Base-by-base conservation (phyloP, 2,329 filamentous ascomycete species). In the Beauveria rudraprayagi region DNA sequence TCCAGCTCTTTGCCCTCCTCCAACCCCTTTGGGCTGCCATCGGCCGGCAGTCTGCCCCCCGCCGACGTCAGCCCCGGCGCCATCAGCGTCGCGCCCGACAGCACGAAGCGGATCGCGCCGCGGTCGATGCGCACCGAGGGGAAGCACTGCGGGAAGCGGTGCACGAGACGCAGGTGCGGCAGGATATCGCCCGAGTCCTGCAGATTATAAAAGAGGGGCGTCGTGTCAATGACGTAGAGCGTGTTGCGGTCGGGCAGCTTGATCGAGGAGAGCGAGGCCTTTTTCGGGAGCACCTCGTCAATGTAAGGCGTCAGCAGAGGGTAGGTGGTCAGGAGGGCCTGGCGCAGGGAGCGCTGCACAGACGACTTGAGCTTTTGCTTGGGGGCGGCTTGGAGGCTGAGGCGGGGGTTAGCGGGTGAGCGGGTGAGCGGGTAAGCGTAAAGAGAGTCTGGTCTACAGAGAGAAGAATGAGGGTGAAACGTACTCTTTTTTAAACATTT, bases 281-380 rank as follows among this genome's bases (percentile, higher is more conserved):
- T 99, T 77, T 97, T 97, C 56, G 94, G 94, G 66, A 99, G 82
- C 69, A 97, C 86, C 73, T 95, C 91, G 75, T 99, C 94, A 75
- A 97, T 95, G 77, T 91, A 84, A 1, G 91, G 90, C 67, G 86
- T 85, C 56, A 97, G 88, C 56, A 90, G 84, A 3, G 94, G 94
- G 77, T 95, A 97, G 58, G 89, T 89, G 62, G 91, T 82, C 65
- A 94, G 80, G 66, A 97, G 84, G 70, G 90, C 90, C 70, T 87
- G 82, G 68, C 94, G 90, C 69, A 99, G 87, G 65, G 80, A 84
- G 70, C 94, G 90, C 79, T 97, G 92, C 61, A 91, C 91, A 26
- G 92, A 96, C 66, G 93, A 97, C 79, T 97, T 99, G 76, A 97
- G 91, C 81, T 97, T 97, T 68, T 92, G 91, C 78, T 94, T 96